Percentiles rank a stretch among this genome's conserved stretches.
Evolutionary conservation across 2,329 filamentous ascomycete genomes (phyloP).

Genomic region (Ophiostoma sp.): DNA sequence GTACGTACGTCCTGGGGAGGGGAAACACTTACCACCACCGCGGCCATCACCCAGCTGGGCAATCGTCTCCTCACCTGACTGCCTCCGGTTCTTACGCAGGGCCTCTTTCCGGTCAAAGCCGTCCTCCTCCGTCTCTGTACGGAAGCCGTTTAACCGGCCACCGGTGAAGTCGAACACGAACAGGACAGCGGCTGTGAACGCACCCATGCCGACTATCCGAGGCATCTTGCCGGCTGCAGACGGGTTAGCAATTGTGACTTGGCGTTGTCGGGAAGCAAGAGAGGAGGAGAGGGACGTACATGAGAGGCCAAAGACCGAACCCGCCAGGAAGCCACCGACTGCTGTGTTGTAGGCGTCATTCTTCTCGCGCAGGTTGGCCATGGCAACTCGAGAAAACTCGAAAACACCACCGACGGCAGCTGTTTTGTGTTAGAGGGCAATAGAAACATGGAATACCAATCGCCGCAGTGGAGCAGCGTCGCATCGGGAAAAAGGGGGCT

Average conservation of each 20-base stretch:
- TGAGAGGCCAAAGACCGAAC: constrained; percentile 64
- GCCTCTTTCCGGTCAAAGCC: constrained; percentile 73
- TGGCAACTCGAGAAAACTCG: constrained; percentile 67
- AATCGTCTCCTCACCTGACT: constrained; percentile 73
- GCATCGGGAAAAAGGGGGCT: no score
- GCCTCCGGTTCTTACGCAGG: constrained; percentile 65
- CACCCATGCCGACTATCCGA: constrained; percentile 62
- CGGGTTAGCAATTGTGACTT: not conserved
- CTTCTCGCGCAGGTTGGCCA: constrained; percentile 79
- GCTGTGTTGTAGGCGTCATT: constrained; percentile 72
- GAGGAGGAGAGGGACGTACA: constrained; percentile 47
- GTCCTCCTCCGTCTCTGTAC: constrained; percentile 50
- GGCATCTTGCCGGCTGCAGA: constrained; percentile 58
- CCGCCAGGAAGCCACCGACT: constrained; percentile 70
- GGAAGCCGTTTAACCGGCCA: constrained; percentile 47
- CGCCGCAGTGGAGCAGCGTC: not conserved
- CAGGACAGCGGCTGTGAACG: constrained; percentile 50
- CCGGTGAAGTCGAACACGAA: constrained; percentile 64
- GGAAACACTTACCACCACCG: constrained; percentile 46
- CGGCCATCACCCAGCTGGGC: constrained; percentile 78
- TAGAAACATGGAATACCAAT: not conserved
- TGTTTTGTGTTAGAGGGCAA: constrained; percentile 1
- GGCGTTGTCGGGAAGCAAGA: not conserved
- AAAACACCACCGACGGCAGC: constrained; percentile 70
- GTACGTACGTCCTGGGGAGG: not conserved